Evolutionary conservation across 2,329 filamentous ascomycete genomes (phyloP).

Genomic region (Claviceps capensis): DNA sequence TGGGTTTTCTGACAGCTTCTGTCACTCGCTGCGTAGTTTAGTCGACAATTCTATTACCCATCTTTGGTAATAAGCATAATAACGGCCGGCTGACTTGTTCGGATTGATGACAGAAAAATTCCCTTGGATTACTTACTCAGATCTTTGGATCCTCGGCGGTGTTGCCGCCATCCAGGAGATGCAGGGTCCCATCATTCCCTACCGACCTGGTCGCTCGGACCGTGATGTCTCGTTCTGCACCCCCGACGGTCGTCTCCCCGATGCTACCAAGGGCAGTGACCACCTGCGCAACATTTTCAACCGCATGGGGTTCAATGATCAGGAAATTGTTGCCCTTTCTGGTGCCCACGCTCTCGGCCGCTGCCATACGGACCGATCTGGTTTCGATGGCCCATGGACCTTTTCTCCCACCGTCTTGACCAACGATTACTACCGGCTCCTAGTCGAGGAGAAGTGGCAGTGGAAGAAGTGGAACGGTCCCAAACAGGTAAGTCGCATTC

Average conservation of each 20-base stretch:
- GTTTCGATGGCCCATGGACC: slow-evolving; percentile 82
- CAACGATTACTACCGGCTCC: slow-evolving; percentile 86
- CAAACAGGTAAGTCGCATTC: slow-evolving; percentile 39
- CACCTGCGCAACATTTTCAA: slow-evolving; percentile 88
- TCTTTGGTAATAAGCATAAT: too few relatives aligned
- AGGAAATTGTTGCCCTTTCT: slow-evolving; percentile 82
- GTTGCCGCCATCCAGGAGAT: slow-evolving; percentile 87
- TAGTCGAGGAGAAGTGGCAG: slow-evolving; percentile 85
- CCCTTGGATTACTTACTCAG: slow-evolving; percentile 93
- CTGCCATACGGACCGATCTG: slow-evolving; percentile 78
- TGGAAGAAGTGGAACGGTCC: slow-evolving; percentile 87
- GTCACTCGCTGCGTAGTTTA: too few relatives aligned
- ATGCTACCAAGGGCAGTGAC: slow-evolving; percentile 61
- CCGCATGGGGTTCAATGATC: slow-evolving; percentile 96
- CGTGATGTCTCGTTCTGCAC: slow-evolving; percentile 74
- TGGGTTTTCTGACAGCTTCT: too few relatives aligned
- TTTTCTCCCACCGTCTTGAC: slow-evolving; percentile 84
- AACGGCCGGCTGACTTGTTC: not conserved
- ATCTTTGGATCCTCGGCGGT: slow-evolving; percentile 88
- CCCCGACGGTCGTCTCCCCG: slow-evolving; percentile 76
- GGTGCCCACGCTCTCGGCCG: slow-evolving; percentile 82
- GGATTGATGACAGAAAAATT: slow-evolving; percentile 39
- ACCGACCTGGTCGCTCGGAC: slow-evolving; percentile 74
- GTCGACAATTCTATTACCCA: too few relatives aligned
- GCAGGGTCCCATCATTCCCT: slow-evolving; percentile 77